These are phyloP conservation scores for Tolypocladium ovalisporum DNA, from an alignment of 2,329 filamentous ascomycete genomes.

Conservation along the genomic window DNA sequence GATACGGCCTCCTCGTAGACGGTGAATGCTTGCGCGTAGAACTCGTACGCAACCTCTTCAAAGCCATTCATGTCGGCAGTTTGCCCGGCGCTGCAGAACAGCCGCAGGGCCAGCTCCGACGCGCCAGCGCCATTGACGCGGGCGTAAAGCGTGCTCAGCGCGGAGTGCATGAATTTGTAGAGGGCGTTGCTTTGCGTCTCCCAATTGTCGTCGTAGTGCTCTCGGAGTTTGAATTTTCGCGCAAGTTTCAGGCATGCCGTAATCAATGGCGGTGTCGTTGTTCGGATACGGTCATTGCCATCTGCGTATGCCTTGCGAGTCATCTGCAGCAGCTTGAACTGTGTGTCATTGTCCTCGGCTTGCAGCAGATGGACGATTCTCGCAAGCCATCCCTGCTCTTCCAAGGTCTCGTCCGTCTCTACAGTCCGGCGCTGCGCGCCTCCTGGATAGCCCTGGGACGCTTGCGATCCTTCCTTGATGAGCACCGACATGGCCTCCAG, in stretches of 20 bases:
- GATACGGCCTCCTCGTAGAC: slow-evolving; percentile 95
- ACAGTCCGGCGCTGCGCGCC: slow-evolving; percentile 61
- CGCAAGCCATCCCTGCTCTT: slow-evolving; percentile 96
- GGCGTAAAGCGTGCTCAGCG: slow-evolving; percentile 76
- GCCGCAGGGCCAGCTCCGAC: slow-evolving; percentile 76
- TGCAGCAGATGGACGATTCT: slow-evolving; percentile 82
- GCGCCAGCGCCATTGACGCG: slow-evolving; percentile 68
- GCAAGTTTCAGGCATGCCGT: slow-evolving; percentile 86
- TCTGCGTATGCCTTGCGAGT: slow-evolving; percentile 78
- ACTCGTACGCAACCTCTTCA: slow-evolving; percentile 95
- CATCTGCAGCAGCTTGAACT: slow-evolving; percentile 87
- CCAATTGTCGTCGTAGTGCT: slow-evolving; percentile 66
- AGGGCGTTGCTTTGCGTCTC: slow-evolving; percentile 59
- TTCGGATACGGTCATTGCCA: slow-evolving; percentile 90
- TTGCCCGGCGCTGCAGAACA: slow-evolving; percentile 88
- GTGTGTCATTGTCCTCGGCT: slow-evolving; percentile 78
- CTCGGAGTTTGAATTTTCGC: slow-evolving; percentile 75
- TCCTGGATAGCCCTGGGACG: slow-evolving; percentile 74
- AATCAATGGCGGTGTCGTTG: slow-evolving; percentile 85
- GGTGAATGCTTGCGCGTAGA: slow-evolving; percentile 95
- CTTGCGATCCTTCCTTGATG: slow-evolving; percentile 84
- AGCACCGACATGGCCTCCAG: slow-evolving; percentile 81
- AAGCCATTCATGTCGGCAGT: slow-evolving; percentile 84
- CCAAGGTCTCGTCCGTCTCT: slow-evolving; percentile 94
- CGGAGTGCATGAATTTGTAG: slow-evolving; percentile 92